These are phyloP conservation scores for Otatea glauca DNA, from an alignment of 176 grass and related monocot species.

Conservation along the genomic window DNA sequence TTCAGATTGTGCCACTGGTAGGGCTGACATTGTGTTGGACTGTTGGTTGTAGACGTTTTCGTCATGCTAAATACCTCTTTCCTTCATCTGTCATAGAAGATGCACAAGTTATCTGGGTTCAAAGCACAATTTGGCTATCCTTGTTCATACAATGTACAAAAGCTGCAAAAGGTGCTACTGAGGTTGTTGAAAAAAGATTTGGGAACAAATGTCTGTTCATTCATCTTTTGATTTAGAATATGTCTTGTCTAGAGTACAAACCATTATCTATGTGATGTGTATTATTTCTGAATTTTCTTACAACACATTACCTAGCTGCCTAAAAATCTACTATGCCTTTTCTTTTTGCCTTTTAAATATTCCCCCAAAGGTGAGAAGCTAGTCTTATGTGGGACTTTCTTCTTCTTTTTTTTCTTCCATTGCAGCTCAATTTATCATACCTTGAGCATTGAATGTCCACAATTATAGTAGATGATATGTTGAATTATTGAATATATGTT, in stretches of 20 bases:
- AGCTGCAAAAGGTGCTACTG: background rate
- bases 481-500: conserved; percentile 28
- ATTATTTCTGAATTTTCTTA: background rate
- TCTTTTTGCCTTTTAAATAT: background rate
- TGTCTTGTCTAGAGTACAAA: background rate
- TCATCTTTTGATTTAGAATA: conserved; percentile 4
- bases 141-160: background rate
- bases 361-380: background rate
- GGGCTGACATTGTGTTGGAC: conserved; percentile 7
- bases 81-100: conserved; percentile 22
- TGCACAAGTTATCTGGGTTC: conserved; percentile 3
- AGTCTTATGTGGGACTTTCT: background rate
- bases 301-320: background rate
- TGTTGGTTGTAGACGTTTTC: background rate
- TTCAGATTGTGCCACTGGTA: background rate
- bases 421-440: background rate
- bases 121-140: background rate
- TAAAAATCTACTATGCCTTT: background rate
- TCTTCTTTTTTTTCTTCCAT: background rate
- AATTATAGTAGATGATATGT: conserved; percentile 27
- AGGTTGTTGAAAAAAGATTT: background rate
- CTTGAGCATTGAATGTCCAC: conserved; percentile 10
- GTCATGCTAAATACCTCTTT: background rate
- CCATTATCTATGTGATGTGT: conserved; percentile 14
- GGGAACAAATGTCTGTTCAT: background rate